phyloP scores from a whole-genome alignment of 176 grass and related monocot genomes.

The Oryza meyeriana region DNA sequence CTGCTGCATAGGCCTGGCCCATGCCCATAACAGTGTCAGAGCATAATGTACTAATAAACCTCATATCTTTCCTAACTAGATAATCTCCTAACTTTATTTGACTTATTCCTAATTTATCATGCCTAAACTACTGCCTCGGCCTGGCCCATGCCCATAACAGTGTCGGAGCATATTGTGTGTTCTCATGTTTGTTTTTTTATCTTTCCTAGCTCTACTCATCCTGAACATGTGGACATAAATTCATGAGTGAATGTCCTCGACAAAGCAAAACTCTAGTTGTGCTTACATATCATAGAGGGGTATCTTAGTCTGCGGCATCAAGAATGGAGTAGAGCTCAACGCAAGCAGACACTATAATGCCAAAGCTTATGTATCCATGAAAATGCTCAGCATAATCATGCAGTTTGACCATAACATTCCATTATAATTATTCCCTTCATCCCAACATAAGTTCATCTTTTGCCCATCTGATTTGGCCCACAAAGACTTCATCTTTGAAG shows the following conservation, averaged over 20 bases:
- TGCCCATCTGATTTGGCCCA: too few species aligned
- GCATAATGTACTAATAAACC: too few species aligned
- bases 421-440: too few species aligned
- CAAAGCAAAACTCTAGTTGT: constrained; percentile 4
- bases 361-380: constrained; percentile 9
- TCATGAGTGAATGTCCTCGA: constrained; percentile 6
- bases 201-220: constrained; percentile 4
- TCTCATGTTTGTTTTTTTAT: not conserved
- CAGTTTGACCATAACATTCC: constrained; percentile 3
- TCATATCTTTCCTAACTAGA: too few species aligned
- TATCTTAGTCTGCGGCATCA: not conserved
- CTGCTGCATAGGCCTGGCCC: too few species aligned
- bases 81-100: too few species aligned
- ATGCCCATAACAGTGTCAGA: too few species aligned
- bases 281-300: not conserved
- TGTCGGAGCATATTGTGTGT: not conserved
- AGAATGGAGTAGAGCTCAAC: not conserved
- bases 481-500: too few species aligned
- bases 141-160: too few species aligned
- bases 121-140: too few species aligned
- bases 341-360: not conserved
- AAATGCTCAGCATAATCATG: not conserved
- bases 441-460: too few species aligned
- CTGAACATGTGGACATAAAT: constrained; percentile 18
- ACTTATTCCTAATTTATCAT: too few species aligned